Percentiles rank a stretch among this genome's conserved stretches.
Evolutionary conservation across 352 stramenopile species (phyloP).

Genomic region (Phytopythium aichiense): DNA sequence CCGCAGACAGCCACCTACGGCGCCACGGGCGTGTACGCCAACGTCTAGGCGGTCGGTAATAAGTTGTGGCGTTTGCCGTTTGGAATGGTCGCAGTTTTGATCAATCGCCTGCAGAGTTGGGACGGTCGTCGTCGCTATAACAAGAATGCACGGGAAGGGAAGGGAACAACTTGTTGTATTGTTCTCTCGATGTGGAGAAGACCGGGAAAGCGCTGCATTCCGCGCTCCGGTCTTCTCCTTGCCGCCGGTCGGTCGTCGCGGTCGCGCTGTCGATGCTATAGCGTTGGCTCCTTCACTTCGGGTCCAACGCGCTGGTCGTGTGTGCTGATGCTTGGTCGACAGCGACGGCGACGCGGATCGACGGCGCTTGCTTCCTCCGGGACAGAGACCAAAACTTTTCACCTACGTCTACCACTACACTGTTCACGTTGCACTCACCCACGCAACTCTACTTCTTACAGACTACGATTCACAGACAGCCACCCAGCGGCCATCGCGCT

Average conservation of each 20-base stretch:
- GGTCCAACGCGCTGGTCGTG: neutral
- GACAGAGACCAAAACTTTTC: neutral
- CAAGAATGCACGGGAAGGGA: neutral
- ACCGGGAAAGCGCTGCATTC: neutral
- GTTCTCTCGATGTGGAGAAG: neutral
- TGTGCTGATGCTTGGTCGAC: neutral
- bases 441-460: constrained; percentile 5
- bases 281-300: constrained; percentile 4
- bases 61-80: neutral
- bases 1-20: constrained; percentile 28
- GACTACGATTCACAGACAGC: neutral
- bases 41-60: neutral
- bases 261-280: neutral
- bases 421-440: neutral
- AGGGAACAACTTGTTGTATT: constrained; percentile 2
- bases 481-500: neutral
- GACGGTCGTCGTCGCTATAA: constrained; percentile 1
- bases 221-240: neutral
- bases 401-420: neutral
- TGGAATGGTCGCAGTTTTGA: neutral
- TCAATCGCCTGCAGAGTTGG: neutral
- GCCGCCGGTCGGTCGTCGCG: neutral
- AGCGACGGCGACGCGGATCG: neutral
- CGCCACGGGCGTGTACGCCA: constrained; percentile 15
- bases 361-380: neutral